A percentile compares a stretch with the other conserved stretches of the same genome.
Evolutionary conservation across 345 rosid species (phyloP).

Genomic region (Rhizophora apiculata): DNA sequence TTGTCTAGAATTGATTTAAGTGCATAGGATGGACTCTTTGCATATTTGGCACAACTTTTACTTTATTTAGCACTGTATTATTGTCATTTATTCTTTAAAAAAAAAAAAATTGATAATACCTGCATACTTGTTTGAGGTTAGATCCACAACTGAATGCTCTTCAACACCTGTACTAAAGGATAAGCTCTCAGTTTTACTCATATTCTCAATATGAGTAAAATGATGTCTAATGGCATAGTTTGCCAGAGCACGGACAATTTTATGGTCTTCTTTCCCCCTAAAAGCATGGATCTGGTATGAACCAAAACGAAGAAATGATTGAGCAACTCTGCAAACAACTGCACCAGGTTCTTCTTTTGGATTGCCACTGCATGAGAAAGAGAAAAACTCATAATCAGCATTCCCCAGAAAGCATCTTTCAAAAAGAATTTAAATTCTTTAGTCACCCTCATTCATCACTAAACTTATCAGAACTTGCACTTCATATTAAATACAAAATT

Average conservation of each 20-base stretch:
- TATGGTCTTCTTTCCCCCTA: constrained; percentile 86
- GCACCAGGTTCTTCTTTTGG: constrained; percentile 98
- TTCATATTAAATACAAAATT: too few relatives aligned
- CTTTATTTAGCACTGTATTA: not conserved
- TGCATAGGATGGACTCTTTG: too few relatives aligned
- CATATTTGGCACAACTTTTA: not conserved
- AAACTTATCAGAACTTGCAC: not conserved
- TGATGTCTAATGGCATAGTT: constrained; percentile 91
- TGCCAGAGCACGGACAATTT: constrained; percentile 69
- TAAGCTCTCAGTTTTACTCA: constrained; percentile 72
- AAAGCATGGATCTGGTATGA: constrained; percentile 89
- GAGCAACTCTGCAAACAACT: constrained; percentile 88
- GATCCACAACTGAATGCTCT: constrained; percentile 78
- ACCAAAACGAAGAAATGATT: constrained; percentile 84
- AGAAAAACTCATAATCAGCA: constrained; percentile 1
- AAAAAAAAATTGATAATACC: constrained; percentile 40
- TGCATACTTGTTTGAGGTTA: constrained; percentile 95
- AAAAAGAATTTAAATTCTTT: constrained; percentile 4
- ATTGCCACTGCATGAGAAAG: constrained; percentile 67
- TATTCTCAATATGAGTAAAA: constrained; percentile 81
- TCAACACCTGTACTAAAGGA: constrained; percentile 80
- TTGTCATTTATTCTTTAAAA: not conserved
- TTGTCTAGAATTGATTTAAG: too few relatives aligned
- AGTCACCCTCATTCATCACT: not conserved
- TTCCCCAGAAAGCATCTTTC: not conserved